A percentile compares a stretch with the other conserved stretches of the same genome.
Conservation (phyloP, 2,329 filamentous ascomycete genomes). For the Calonectria naviculata region DNA sequence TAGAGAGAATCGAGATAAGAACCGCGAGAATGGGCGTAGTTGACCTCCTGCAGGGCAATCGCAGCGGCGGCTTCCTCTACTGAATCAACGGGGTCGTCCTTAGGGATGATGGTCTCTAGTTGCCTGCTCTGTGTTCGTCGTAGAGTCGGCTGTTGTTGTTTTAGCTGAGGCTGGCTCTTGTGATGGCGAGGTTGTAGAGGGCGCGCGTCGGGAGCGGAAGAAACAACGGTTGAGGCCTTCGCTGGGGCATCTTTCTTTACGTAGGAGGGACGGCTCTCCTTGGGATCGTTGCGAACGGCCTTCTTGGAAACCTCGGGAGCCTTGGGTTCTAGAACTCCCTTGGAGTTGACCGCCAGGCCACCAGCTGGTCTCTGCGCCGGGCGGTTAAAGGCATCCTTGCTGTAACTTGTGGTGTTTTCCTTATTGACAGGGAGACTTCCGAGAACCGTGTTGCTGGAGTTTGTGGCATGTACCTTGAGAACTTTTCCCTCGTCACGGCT, state of each 20-base stretch:
- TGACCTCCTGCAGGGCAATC: slow-evolving; percentile 27
- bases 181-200: slow-evolving; percentile 57
- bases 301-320: slow-evolving; percentile 40
- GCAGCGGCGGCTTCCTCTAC: slow-evolving; percentile 18
- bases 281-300: slow-evolving; percentile 22
- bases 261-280: slow-evolving; percentile 27
- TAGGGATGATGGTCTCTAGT: slow-evolving; percentile 41
- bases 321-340: slow-evolving; percentile 36
- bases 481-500: slow-evolving; percentile 49
- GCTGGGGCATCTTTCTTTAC: slow-evolving; percentile 32
- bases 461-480: slow-evolving; percentile 43
- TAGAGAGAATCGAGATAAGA: slow-evolving; percentile 43
- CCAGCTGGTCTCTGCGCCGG: slow-evolving; percentile 47
- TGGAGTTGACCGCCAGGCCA: slow-evolving; percentile 35
- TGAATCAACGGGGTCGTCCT: slow-evolving; percentile 27
- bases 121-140: slow-evolving; percentile 59
- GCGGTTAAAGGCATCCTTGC: slow-evolving; percentile 51
- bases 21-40: slow-evolving; percentile 37
- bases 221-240: slow-evolving; percentile 27
- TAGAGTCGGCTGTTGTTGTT: slow-evolving; percentile 51
- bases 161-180: slow-evolving; percentile 66
- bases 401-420: slow-evolving; percentile 53
- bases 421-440: slow-evolving; percentile 49
- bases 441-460: slow-evolving; percentile 39
- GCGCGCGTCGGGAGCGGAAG: slow-evolving; percentile 33